Evolutionary conservation across 345 rosid genomes (phyloP).

Genomic region (Sapria himalayana): DNA sequence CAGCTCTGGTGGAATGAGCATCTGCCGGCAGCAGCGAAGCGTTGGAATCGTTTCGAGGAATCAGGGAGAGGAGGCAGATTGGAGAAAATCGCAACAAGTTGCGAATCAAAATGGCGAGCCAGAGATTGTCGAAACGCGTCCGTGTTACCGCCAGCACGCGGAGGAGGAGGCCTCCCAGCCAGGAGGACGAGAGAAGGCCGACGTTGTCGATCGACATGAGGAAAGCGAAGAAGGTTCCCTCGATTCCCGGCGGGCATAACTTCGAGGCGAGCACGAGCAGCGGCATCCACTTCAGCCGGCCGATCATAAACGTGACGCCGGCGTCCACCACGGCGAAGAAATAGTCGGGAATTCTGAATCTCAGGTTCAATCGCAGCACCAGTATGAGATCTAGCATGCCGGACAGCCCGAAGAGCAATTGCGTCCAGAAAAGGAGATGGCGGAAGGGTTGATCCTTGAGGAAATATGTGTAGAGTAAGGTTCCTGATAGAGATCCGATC

Average conservation of each 20-base stretch:
- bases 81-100: constrained; percentile 41
- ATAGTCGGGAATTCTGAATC: constrained; percentile 42
- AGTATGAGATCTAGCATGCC: constrained; percentile 48
- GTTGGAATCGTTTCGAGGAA: constrained; percentile 35
- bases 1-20: too few relatives aligned
- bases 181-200: constrained; percentile 31
- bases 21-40: constrained; percentile 27
- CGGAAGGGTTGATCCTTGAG: constrained; percentile 39
- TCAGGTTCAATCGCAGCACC: constrained; percentile 42
- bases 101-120: constrained; percentile 46
- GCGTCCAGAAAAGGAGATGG: constrained; percentile 41
- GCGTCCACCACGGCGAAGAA: constrained; percentile 48
- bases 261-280: constrained; percentile 56
- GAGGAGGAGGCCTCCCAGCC: constrained; percentile 49
- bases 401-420: constrained; percentile 28
- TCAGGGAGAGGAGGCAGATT: constrained; percentile 29
- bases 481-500: constrained; percentile 49
- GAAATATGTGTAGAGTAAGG: constrained; percentile 31
- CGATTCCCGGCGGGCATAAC: constrained; percentile 57
- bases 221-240: constrained; percentile 62
- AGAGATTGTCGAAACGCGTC: constrained; percentile 37
- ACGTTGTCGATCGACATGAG: constrained; percentile 55
- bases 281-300: constrained; percentile 50
- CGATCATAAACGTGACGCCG: constrained; percentile 26
- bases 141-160: constrained; percentile 33